phyloP scores from a whole-genome alignment of 2,329 filamentous ascomycete species.

The Beauveria scarabaeidicola region DNA sequence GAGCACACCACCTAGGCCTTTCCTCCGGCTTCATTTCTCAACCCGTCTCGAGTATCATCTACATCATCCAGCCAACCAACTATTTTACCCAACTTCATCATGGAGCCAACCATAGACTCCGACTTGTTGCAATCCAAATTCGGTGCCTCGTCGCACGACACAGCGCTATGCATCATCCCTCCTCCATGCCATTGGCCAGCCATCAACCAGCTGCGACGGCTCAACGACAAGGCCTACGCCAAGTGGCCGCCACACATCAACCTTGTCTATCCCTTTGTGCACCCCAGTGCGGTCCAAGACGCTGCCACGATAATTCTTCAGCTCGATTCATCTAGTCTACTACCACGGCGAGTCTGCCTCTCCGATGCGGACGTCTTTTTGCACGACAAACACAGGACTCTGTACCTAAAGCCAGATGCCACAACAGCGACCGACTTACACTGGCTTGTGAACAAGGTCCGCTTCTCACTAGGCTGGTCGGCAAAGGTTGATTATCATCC shows the following conservation, averaged over 20 bases:
- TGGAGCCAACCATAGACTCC: neutral
- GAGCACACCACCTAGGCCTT: neutral
- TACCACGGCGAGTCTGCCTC: neutral
- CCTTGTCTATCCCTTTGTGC: conserved; percentile 57
- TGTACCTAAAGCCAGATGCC: conserved; percentile 31
- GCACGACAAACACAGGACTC: conserved; percentile 41
- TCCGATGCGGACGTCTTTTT: conserved; percentile 34
- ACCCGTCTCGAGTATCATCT: neutral
- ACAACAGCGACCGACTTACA: conserved; percentile 8
- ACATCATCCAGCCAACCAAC: neutral
- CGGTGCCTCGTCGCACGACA: conserved; percentile 38
- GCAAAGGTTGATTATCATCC: conserved; percentile 23
- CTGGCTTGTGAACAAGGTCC: conserved; percentile 23
- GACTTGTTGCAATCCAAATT: neutral
- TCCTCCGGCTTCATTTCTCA: neutral
- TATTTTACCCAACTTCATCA: neutral
- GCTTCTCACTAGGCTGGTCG: conserved; percentile 27
- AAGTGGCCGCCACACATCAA: conserved; percentile 63
- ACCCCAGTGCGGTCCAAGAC: conserved; percentile 33
- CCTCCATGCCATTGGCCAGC: conserved; percentile 37
- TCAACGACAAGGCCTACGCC: conserved; percentile 53
- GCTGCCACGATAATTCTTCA: conserved; percentile 28
- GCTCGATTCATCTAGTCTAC: conserved; percentile 8
- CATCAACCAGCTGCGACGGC: conserved; percentile 46
- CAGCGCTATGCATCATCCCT: conserved; percentile 53